These are phyloP conservation scores for Botrytis pseudocinerea DNA, from an alignment of 2,329 filamentous ascomycete species.

Conservation along the genomic window DNA sequence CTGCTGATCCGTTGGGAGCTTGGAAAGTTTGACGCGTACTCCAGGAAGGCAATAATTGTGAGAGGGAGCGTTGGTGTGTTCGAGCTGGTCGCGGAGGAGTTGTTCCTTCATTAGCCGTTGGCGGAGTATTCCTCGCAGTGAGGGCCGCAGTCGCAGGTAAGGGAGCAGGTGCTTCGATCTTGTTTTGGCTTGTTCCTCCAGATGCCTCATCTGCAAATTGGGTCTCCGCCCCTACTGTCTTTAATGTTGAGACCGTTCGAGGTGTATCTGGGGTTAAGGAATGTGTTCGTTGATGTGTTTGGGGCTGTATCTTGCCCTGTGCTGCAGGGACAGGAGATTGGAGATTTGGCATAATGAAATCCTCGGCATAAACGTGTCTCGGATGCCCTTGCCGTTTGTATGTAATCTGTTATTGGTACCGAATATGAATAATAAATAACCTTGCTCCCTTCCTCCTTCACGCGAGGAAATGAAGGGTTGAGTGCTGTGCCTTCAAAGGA, in stretches of 20 bases:
- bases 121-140: constrained; percentile 25
- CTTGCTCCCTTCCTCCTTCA: constrained; percentile 19
- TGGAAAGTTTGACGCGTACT: constrained; percentile 27
- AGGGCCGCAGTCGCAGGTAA: constrained; percentile 25
- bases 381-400: constrained; percentile 29
- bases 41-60: constrained; percentile 34
- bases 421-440: constrained; percentile 18
- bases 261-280: constrained; percentile 27
- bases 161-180: constrained; percentile 22
- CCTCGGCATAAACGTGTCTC: constrained; percentile 28
- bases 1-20: constrained; percentile 25
- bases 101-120: constrained; percentile 27
- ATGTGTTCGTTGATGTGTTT: constrained; percentile 21
- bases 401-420: constrained; percentile 13
- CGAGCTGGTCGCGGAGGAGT: constrained; percentile 27
- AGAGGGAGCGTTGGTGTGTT: constrained; percentile 33
- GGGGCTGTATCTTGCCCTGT: constrained; percentile 22
- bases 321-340: constrained; percentile 22
- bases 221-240: constrained; percentile 37
- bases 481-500: constrained; percentile 6
- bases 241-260: constrained; percentile 23
- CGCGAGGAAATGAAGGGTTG: constrained; percentile 11
- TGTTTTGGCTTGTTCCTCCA: constrained; percentile 21
- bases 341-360: constrained; percentile 25
- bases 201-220: constrained; percentile 31